Percentiles rank a stretch among this genome's conserved stretches.
Conservation (phyloP, 2,329 filamentous ascomycete genomes). For the Phialocephala subalpina region DNA sequence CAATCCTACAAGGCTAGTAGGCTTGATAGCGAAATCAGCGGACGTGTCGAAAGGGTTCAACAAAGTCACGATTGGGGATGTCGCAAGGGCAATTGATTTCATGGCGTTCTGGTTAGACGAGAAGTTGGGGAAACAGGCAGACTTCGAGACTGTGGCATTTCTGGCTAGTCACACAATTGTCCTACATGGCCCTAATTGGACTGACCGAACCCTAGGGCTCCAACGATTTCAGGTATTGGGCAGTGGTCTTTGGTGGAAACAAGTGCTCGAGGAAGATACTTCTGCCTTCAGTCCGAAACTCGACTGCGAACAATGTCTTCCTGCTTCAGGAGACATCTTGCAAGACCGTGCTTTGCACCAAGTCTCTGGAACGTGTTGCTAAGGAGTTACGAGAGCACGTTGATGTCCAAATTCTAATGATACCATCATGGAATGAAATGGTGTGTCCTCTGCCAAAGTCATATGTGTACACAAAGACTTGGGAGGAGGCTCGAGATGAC, state of each 20-base stretch:
- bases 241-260: neutral
- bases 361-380: neutral
- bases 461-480: constrained; percentile 46
- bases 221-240: constrained; percentile 8
- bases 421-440: neutral
- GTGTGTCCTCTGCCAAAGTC: neutral
- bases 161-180: neutral
- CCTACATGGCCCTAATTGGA: neutral
- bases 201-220: neutral
- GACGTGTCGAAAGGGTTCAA: constrained; percentile 3
- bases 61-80: constrained; percentile 5
- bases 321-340: neutral
- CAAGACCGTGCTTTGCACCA: neutral
- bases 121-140: neutral
- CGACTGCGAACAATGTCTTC: neutral
- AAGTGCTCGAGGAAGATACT: constrained; percentile 1
- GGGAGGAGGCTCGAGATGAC: constrained; percentile 45
- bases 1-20: neutral
- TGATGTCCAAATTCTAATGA: neutral
- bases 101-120: neutral
- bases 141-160: constrained; percentile 3
- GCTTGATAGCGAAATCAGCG: constrained; percentile 1
- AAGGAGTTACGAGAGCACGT: neutral
- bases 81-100: neutral
- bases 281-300: neutral